Base-by-base conservation (phyloP, 2,329 filamentous ascomycete species). In the Lasiodiplodia theobromae region DNA sequence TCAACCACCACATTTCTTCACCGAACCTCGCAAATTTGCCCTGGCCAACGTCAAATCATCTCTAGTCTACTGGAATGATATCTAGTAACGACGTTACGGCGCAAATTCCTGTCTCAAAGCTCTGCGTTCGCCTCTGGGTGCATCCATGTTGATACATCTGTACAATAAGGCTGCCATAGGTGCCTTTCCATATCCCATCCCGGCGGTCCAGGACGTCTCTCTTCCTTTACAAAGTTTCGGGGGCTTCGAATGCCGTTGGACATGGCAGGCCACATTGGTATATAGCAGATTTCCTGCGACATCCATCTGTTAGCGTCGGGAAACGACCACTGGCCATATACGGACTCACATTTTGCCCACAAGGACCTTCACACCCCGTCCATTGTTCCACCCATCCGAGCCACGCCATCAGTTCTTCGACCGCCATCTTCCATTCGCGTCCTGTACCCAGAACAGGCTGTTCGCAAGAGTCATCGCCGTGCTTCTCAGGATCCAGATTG, bases 331-430 rank as follows among this genome's bases (percentile, higher is more conserved):
- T 18, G 18, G 6, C 14, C 18, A 47, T 7, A 23, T 16, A 14
- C 8, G 6, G 34, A 68, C 69, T 68, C 69, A 70, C 69, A 68
- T 82, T 79, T 73, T 77, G 79, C 4, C 70, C 79, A 68, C 84
- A 86, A 51, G 77, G 77, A 37, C 77, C 72, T 3, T 77, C 70
- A 69, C 83, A 86, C 10, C 76, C 74, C 1, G 78, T 75, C 73
- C 81, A 84, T 73, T 84, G 80, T 34, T 82, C 82, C 44, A 81
- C 82, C 84, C 84, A 86, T 5, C 84, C 84, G 0, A 86, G 76
- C 83, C 84, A 86, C 1, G 84, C 83, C 72, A 81, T 80, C 12
- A 86, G 72, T 70, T 84, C 79, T 56, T 82, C 77, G 4, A 84
- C 69, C 18, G 77, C 73, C 6, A 75, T 67, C n/a, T 69, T 73